Evolutionary conservation across 75 land plant species (phyloP).

Genomic region (Pinus taeda): DNA sequence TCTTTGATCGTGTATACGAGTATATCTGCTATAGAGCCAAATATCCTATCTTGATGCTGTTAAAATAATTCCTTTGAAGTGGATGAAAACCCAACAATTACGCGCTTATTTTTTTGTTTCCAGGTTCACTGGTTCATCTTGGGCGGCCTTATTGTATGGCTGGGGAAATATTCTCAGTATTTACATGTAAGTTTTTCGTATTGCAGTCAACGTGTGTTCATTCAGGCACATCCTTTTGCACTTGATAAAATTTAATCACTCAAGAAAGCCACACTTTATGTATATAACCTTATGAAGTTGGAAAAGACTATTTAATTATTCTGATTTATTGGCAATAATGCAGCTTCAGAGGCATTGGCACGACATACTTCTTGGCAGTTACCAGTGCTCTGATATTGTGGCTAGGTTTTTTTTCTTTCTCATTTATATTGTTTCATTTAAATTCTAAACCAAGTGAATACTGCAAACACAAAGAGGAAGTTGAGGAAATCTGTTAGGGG

Average conservation of each 20-base stretch:
- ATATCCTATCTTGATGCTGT: neutral
- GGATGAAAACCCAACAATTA: neutral
- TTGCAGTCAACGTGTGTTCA: constrained; percentile 1
- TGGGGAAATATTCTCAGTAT: constrained; percentile 80
- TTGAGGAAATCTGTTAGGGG: neutral
- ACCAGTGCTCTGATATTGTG: constrained; percentile 40
- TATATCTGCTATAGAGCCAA: neutral
- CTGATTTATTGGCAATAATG: neutral
- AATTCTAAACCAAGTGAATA: neutral
- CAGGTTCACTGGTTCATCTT: constrained; percentile 89
- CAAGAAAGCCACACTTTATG: neutral
- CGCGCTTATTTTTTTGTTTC: constrained; percentile 10
- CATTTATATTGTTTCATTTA: neutral
- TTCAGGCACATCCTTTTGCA: neutral
- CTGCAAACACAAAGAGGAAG: neutral
- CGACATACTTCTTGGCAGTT: constrained; percentile 51
- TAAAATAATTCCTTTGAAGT: neutral
- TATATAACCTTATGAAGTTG: neutral
- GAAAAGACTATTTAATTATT: neutral
- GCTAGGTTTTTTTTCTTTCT: constrained; percentile 29
- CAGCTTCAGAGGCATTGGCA: constrained; percentile 51
- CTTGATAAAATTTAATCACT: neutral
- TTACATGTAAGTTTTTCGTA: constrained; percentile 48
- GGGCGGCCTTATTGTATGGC: constrained; percentile 80
- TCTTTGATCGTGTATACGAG: neutral